phyloP scores from a whole-genome alignment of 495 filamentous ascomycete genomes.

The Talaromyces nanjingensis region DNA sequence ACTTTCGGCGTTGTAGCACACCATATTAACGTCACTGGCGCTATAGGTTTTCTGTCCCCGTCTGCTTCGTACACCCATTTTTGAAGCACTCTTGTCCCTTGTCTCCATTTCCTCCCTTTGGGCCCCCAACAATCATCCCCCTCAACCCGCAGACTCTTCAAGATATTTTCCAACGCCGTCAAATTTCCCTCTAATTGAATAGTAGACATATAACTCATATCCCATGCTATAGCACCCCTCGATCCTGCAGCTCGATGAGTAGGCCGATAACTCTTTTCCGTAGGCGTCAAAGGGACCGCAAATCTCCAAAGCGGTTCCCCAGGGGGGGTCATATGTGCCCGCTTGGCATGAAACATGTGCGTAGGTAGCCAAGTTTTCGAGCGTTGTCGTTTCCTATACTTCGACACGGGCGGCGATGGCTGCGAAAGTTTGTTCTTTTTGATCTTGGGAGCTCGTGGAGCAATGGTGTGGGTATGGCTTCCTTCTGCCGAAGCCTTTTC shows the following conservation, averaged over 20 bases:
- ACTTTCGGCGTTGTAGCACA: conserved; percentile 17
- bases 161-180: conserved; percentile 52
- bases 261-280: conserved; percentile 79
- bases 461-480: conserved; percentile 31
- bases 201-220: conserved; percentile 91
- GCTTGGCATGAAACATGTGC: conserved; percentile 88
- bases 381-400: conserved; percentile 77
- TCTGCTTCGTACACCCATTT: conserved; percentile 58
- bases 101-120: conserved; percentile 65
- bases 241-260: conserved; percentile 76
- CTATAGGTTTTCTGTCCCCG: conserved; percentile 50
- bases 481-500: conserved; percentile 25
- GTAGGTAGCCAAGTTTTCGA: conserved; percentile 94
- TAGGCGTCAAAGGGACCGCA: conserved; percentile 73
- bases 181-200: conserved; percentile 67
- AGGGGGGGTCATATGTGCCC: conserved; percentile 77
- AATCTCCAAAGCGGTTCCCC: conserved; percentile 83
- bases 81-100: conserved; percentile 61
- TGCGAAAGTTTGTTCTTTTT: conserved; percentile 62
- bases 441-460: conserved; percentile 56
- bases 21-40: conserved; percentile 76
- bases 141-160: conserved; percentile 53
- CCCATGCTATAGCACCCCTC: conserved; percentile 71
- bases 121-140: conserved; percentile 52
- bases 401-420: conserved; percentile 57